Base-by-base conservation (phyloP, 495 filamentous ascomycete species). In the Lophium mytilinum region DNA sequence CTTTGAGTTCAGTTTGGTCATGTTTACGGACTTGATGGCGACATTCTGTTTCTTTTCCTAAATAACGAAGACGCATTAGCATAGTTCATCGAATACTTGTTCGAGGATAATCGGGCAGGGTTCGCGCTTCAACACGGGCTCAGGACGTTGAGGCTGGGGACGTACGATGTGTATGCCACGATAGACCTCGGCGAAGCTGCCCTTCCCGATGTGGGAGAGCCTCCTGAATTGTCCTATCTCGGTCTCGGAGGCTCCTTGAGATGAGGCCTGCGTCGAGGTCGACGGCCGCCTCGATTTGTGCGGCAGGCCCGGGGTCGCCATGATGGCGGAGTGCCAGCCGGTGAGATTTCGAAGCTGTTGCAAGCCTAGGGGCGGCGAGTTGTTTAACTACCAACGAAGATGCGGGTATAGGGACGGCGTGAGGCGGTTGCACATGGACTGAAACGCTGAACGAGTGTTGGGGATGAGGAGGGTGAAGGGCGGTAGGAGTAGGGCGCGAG, bases 151-250 rank as follows among this genome's bases (percentile, higher is more conserved):
- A 19, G 11, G 30, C 49, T 42, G 45, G 42, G 52, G 61, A 80
- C 86, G 75, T 75, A 94, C 90, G 72, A 83, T 84, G 69, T 93
- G 88, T 41, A 83, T 81, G 63, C 88, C 91, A 69, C 85, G 82
- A 69, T 90, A 96, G 59, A 96, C 91, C 53, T 88, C 89, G 56
- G 91, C 91, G 76, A 96, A 96, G 79, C 91, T 96, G 39, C 91
- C 91, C 75, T 88, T 89, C 50, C 91, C 91, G 64, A 96, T 95
- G 73, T 95, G 85, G 52, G 86, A 83, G 58, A 87, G 77, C 64
- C 89, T 80, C 57, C 78, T 78, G 68, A 91, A 96, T 55, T 79
- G 77, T 42, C 90, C 90, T 66, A 95, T 81, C 42, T 80, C 71
- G 76, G 83, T 80, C 57, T 87, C 84, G 11, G 63, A 50, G 53